Conservation (phyloP, 495 filamentous ascomycete genomes). For the Aspergillus carlsbadensis region DNA sequence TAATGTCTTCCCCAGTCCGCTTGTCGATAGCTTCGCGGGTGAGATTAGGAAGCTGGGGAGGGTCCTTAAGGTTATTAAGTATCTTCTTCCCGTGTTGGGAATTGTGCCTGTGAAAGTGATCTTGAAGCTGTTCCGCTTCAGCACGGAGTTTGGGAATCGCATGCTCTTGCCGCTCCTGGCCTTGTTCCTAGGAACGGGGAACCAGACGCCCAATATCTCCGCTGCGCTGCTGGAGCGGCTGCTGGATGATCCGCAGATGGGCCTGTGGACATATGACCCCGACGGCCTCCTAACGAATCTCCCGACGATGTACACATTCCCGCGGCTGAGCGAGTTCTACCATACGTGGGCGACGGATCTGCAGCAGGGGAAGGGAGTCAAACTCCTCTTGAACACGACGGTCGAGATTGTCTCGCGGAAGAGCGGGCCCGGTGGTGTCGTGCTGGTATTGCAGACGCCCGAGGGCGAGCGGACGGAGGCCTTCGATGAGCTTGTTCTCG, state of each 20-base stretch:
- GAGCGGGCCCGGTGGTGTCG: constrained; percentile 57
- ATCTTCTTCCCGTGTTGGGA: constrained; percentile 68
- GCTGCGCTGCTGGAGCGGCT: constrained; percentile 73
- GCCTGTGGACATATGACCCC: constrained; percentile 71
- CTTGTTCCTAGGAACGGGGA: constrained; percentile 76
- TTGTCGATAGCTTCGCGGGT: constrained; percentile 58
- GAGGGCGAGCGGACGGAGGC: constrained; percentile 24
- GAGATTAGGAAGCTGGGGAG: constrained; percentile 67
- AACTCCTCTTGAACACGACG: constrained; percentile 63
- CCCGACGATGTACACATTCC: constrained; percentile 81
- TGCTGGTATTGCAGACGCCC: constrained; percentile 20
- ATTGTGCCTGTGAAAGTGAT: constrained; percentile 70
- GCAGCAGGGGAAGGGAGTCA: constrained; percentile 58
- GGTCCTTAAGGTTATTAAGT: constrained; percentile 67
- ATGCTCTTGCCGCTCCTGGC: constrained; percentile 75
- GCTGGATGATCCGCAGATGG: constrained; percentile 70
- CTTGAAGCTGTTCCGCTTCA: constrained; percentile 70
- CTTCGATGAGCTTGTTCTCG: constrained; percentile 75
- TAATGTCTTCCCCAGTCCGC: constrained; percentile 71
- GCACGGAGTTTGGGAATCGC: constrained; percentile 68
- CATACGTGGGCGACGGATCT: constrained; percentile 65
- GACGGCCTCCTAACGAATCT: constrained; percentile 68
- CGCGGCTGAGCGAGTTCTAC: constrained; percentile 71
- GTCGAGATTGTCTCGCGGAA: constrained; percentile 57
- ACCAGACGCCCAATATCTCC: constrained; percentile 75